Evolutionary conservation across 2,329 filamentous ascomycete species (phyloP).

Genomic region (Aspergillus piperis): DNA sequence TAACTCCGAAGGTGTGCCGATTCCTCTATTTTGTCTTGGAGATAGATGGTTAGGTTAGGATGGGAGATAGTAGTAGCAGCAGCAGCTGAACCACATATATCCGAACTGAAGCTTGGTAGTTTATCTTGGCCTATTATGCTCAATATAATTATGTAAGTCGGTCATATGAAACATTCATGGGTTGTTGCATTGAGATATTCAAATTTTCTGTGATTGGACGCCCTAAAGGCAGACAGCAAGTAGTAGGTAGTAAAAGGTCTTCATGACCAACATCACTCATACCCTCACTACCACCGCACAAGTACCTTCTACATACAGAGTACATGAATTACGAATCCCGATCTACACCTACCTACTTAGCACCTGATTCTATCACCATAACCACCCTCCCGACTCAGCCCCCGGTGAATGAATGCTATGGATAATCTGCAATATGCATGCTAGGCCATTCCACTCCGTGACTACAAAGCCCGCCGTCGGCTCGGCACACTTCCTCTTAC

Average conservation of each 20-base stretch:
- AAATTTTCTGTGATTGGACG: too few relatives aligned
- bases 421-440: background rate
- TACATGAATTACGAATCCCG: too few relatives aligned
- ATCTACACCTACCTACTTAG: too few relatives aligned
- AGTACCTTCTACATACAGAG: too few relatives aligned
- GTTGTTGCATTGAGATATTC: too few relatives aligned
- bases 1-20: background rate
- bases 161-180: too few relatives aligned
- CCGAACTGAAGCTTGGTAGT: background rate
- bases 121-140: background rate
- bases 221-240: too few relatives aligned
- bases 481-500: background rate
- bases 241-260: too few relatives aligned
- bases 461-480: background rate
- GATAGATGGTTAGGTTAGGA: background rate
- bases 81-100: background rate
- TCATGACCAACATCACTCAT: too few relatives aligned
- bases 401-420: background rate
- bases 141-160: background rate
- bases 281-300: too few relatives aligned
- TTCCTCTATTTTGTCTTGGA: background rate
- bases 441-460: background rate
- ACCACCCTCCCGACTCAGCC: background rate
- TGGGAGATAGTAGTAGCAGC: background rate
- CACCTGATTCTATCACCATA: too few relatives aligned